Percentiles rank a stretch among this genome's conserved stretches.
phyloP scores from a whole-genome alignment of 2,329 filamentous ascomycete species.

The Metarhizium humberi region DNA sequence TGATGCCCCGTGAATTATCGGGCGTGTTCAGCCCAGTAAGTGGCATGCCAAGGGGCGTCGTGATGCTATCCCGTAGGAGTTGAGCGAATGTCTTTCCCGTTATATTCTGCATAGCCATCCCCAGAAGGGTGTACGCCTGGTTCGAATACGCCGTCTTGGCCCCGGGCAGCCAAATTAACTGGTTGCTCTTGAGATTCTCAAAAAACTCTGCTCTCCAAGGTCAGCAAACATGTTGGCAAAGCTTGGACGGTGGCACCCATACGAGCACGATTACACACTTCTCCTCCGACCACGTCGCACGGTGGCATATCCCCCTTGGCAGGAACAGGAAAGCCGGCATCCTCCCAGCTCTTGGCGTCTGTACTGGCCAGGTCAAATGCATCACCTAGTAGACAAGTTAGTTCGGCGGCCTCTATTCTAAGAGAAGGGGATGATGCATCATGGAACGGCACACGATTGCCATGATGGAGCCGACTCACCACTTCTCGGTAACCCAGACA shows the following conservation, averaged over 20 bases:
- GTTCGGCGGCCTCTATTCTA: not conserved
- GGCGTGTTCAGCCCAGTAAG: too few species aligned
- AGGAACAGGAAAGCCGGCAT: not conserved
- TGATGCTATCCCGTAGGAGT: not conserved
- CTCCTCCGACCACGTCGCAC: not conserved
- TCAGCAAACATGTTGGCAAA: not conserved
- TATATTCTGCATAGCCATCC: not conserved
- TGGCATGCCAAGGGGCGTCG: too few species aligned
- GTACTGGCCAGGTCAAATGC: not conserved
- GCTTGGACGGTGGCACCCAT: not conserved
- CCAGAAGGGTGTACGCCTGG: conserved; percentile 1
- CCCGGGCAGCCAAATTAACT: not conserved
- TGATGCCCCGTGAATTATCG: too few species aligned
- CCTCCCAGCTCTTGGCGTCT: not conserved
- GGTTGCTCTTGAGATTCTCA: too few species aligned
- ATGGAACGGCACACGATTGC: too few species aligned
- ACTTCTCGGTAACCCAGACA: conserved; percentile 9
- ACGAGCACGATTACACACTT: not conserved
- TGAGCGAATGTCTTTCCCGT: conserved; percentile 1
- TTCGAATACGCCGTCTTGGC: not conserved
- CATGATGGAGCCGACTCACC: conserved; percentile 3
- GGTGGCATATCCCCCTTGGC: not conserved
- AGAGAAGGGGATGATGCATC: too few species aligned
- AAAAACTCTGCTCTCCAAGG: not conserved
- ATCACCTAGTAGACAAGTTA: not conserved